Conservation (phyloP, 495 filamentous ascomycete species). For the Hypoxylon subgilvum region DNA sequence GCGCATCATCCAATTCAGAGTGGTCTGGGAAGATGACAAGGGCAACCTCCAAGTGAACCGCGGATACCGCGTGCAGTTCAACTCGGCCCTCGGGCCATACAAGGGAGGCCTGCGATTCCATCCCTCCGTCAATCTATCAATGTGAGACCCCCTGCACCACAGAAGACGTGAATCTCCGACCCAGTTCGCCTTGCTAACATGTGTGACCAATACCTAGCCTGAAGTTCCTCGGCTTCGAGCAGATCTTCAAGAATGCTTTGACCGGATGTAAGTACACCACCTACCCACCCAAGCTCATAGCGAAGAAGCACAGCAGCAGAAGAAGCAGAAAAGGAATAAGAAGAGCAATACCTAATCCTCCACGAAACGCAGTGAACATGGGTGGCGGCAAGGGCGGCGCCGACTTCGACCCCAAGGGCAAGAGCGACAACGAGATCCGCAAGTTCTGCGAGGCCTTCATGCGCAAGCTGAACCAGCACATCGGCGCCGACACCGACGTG, state of each 20-base stretch:
- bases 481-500: slow-evolving; percentile 94
- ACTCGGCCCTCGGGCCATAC: slow-evolving; percentile 96
- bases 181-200: slow-evolving; percentile 29
- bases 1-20: slow-evolving; percentile 95
- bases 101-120: slow-evolving; percentile 98
- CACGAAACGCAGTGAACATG: slow-evolving; percentile 75
- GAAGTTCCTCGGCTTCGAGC: slow-evolving; percentile 99
- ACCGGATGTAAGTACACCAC: slow-evolving; percentile 82
- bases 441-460: slow-evolving; percentile 97
- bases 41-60: slow-evolving; percentile 90
- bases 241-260: slow-evolving; percentile 99
- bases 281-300: too few species aligned
- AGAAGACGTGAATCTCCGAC: too few species aligned
- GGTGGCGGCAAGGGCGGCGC: slow-evolving; percentile 98
- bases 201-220: slow-evolving; percentile 55
- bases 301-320: too few species aligned
- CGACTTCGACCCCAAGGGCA: slow-evolving; percentile 99
- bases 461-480: slow-evolving; percentile 91
- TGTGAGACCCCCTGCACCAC: slow-evolving; percentile 47
- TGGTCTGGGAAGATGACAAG: slow-evolving; percentile 95
- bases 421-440: slow-evolving; percentile 95
- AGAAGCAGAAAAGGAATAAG: background rate
- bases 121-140: slow-evolving; percentile 93
- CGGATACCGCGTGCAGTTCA: slow-evolving; percentile 98
- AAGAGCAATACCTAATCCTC: slow-evolving; percentile 36